Evolutionary conservation across 352 stramenopile species (phyloP), one percentile per base, ranked within the genome.

Genomic region (Pythium pectinolyticum): DNA sequence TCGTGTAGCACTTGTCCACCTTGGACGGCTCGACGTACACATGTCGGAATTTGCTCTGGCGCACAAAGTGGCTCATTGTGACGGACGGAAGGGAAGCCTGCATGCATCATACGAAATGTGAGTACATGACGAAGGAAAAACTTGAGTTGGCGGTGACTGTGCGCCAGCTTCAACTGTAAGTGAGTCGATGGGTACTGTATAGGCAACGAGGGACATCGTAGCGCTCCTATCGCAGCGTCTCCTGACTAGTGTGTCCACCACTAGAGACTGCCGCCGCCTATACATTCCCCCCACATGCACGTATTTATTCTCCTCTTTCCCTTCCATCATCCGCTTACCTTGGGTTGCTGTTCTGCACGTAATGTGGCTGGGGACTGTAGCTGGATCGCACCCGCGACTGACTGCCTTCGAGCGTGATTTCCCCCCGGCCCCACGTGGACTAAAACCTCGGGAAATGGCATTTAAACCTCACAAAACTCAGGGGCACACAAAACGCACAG

Each of bases 11-110:
- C 40, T 82, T 87, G 67, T 98, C 94, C 70, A 95, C 73, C 83
- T 98, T 99, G 61, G 96, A 95, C 56, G 93, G 82, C 74, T 99
- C 96, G 53, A 97, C 83, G 83, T 97, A 99, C 66, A 99, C 94
- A 87, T 99, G 96, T 73, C 97, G 96, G 81, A 98, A 99, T 71
- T 99, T 99, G 52, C 94, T 99, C 73, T 94, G 88, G 46, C 97
- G 91, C 62, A 99, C 92, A 70, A 98, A 97, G 73, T 97, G 85
- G 66, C 86, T 97, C 92, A 97, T 98, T 56, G 39, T 90, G 63
- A 32, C 27, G 39, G 48, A 11, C n/a, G n/a, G n/a, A n/a, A n/a
- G n/a, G n/a, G n/a, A n/a, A n/a, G n/a, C n/a, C n/a, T n/a, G n/a
- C n/a, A n/a, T n/a, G n/a, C n/a, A n/a, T n/a, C n/a, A n/a, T n/a